These are phyloP conservation scores for Luffa aegyptiaca DNA, from an alignment of 306 rosid species.

Conservation along the genomic window DNA sequence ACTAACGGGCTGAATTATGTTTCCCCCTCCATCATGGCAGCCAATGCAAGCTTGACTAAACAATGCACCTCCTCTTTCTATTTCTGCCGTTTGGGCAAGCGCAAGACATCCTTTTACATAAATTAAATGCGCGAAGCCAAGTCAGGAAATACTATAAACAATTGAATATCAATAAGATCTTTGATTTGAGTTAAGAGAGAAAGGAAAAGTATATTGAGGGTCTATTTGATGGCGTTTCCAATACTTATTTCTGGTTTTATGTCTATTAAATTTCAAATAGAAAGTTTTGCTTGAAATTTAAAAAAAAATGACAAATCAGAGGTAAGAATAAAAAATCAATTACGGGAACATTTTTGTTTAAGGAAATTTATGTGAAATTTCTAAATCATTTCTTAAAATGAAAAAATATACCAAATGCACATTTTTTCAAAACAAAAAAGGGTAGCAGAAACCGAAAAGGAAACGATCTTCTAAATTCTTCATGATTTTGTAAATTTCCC, in stretches of 20 bases:
- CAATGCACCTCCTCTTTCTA: slow-evolving; percentile 64
- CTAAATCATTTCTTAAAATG: background rate
- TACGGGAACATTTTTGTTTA: background rate
- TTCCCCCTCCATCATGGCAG: slow-evolving; percentile 83
- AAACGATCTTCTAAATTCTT: background rate
- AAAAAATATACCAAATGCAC: background rate
- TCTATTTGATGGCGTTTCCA: background rate
- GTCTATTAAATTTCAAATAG: background rate
- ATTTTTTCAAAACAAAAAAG: background rate
- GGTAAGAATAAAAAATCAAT: background rate
- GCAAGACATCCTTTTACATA: slow-evolving; percentile 13
- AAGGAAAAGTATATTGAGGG: background rate
- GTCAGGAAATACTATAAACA: background rate
- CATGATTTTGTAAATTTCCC: background rate
- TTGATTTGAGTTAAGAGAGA: background rate
- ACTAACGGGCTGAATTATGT: slow-evolving; percentile 78
- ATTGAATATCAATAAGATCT: background rate
- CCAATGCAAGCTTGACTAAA: slow-evolving; percentile 77
- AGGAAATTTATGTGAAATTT: background rate
- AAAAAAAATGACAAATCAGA: background rate
- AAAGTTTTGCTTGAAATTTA: background rate
- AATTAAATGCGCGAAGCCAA: background rate
- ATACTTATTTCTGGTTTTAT: background rate
- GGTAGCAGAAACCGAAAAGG: background rate
- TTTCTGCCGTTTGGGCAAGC: slow-evolving; percentile 45